phyloP scores from a whole-genome alignment of 1,284 basidiomycete genomes.

The Irpex sp. region DNA sequence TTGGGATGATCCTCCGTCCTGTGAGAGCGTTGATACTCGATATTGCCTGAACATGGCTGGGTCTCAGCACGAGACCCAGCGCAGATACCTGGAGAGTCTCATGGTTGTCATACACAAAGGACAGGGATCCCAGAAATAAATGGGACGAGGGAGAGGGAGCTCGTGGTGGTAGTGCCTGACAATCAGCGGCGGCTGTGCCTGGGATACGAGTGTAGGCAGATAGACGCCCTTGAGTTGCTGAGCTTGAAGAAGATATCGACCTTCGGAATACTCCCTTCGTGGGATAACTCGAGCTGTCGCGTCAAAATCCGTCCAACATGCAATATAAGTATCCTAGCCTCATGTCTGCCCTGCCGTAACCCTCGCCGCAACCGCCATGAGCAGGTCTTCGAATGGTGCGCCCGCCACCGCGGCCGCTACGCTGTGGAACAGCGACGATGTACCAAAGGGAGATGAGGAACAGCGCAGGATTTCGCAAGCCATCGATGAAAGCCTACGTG shows the following conservation, averaged over 20 bases:
- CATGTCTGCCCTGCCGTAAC: conserved; percentile 2
- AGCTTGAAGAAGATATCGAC: background rate
- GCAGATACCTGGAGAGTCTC: background rate
- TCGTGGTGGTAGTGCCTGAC: conserved; percentile 14
- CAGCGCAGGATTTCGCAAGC: conserved; percentile 50
- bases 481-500: conserved; percentile 70
- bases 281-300: conserved; percentile 7
- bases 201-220: conserved; percentile 1
- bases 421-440: conserved; percentile 26
- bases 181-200: conserved; percentile 17
- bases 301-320: conserved; percentile 8
- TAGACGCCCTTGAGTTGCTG: background rate
- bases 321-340: conserved; percentile 12
- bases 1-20: background rate
- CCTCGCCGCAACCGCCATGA: background rate
- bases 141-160: background rate
- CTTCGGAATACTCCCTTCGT: conserved; percentile 12
- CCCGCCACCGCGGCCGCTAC: conserved; percentile 2
- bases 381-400: background rate
- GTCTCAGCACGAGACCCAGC: background rate
- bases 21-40: background rate
- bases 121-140: background rate
- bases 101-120: background rate
- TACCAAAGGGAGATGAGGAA: conserved; percentile 31
- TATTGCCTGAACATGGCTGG: background rate